phyloP scores from a whole-genome alignment of 2,329 filamentous ascomycete species.

The Leptographium galeiforme region DNA sequence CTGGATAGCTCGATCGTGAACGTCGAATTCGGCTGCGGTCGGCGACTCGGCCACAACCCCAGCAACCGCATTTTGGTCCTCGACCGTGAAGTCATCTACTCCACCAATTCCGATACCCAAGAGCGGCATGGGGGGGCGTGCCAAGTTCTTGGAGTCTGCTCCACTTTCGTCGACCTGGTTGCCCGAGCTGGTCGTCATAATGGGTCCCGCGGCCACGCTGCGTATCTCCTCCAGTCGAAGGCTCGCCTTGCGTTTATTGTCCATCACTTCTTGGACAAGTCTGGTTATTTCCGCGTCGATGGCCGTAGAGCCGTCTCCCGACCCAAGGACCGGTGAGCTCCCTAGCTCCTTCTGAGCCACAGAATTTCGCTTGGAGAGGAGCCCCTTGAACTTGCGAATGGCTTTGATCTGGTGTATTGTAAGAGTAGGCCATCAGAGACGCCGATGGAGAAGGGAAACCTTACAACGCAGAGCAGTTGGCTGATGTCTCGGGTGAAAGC shows the following conservation, averaged over 20 bases:
- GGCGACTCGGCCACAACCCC: conserved; percentile 68
- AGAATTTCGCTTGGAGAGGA: conserved; percentile 37
- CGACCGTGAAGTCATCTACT: conserved; percentile 28
- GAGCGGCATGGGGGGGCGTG: conserved; percentile 49
- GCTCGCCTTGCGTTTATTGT: conserved; percentile 22
- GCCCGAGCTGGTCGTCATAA: background rate
- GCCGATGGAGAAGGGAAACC: conserved; percentile 5
- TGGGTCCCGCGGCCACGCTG: background rate
- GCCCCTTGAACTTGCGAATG: conserved; percentile 72
- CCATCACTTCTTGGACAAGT: conserved; percentile 32
- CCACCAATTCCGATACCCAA: conserved; percentile 64
- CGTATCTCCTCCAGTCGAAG: conserved; percentile 12
- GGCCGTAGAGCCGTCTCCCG: background rate
- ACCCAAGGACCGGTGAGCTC: conserved; percentile 1
- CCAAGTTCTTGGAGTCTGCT: conserved; percentile 39
- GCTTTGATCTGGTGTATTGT: conserved; percentile 58
- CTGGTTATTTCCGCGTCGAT: conserved; percentile 31
- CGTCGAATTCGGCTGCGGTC: conserved; percentile 67
- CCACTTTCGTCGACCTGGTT: conserved; percentile 39
- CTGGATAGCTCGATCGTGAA: conserved; percentile 81
- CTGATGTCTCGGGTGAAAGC: conserved; percentile 87
- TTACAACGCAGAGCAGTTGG: conserved; percentile 69
- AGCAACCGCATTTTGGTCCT: conserved; percentile 22
- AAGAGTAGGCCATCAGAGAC: background rate
- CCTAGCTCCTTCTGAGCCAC: background rate